Evolutionary conservation across 1,284 basidiomycete species (phyloP).

Genomic region (Dichomitus squalens): DNA sequence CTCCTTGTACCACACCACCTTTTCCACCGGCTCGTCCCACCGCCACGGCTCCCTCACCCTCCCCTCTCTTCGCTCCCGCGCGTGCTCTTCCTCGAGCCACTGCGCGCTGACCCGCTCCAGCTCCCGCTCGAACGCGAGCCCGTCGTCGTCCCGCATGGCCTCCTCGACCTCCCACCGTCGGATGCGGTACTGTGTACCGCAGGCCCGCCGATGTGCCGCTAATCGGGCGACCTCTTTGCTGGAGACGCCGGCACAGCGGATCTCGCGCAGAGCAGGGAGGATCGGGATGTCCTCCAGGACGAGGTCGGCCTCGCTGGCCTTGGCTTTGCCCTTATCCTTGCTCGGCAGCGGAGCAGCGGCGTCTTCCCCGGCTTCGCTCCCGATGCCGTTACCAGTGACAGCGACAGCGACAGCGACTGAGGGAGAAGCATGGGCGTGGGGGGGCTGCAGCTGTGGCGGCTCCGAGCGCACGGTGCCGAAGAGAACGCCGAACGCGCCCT

Average conservation of each 20-base stretch:
- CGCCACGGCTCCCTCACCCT: constrained; percentile 20
- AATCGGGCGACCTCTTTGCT: constrained; percentile 21
- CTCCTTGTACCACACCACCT: constrained; percentile 27
- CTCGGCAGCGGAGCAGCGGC: background rate
- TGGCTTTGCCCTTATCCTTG: constrained; percentile 11
- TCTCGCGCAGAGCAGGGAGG: constrained; percentile 28
- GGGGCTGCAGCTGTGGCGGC: background rate
- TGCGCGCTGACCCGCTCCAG: constrained; percentile 10
- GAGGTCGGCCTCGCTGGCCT: background rate
- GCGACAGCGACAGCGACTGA: too few species aligned
- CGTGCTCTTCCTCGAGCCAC: constrained; percentile 5
- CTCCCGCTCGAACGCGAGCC: constrained; percentile 23
- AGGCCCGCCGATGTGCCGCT: constrained; percentile 22
- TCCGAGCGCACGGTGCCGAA: constrained; percentile 11
- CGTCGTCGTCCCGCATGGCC: constrained; percentile 25
- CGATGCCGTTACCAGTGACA: background rate
- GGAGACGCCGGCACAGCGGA: constrained; percentile 28
- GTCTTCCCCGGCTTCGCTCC: background rate
- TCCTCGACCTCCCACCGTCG: constrained; percentile 28
- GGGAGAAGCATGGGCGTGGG: too few species aligned
- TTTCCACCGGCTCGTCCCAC: constrained; percentile 26
- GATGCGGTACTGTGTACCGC: constrained; percentile 18
- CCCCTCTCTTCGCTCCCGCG: constrained; percentile 4
- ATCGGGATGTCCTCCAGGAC: constrained; percentile 15
- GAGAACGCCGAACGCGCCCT: constrained; percentile 41